Conservation (phyloP, 176 grass and related monocot genomes). For the Oryza australiensis region DNA sequence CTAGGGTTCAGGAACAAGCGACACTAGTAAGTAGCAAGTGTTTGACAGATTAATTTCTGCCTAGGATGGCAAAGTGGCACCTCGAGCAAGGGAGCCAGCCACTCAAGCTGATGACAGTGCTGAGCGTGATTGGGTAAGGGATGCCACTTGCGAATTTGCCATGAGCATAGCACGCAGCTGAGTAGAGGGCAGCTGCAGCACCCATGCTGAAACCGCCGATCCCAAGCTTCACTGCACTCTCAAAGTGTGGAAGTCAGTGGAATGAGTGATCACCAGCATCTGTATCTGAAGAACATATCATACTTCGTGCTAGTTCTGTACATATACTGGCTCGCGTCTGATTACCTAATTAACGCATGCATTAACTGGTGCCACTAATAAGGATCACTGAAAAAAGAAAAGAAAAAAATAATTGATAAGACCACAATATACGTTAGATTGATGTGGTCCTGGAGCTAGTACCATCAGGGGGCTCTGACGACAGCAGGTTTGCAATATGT, state of each 20-base stretch:
- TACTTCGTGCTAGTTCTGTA: not conserved
- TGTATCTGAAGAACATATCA: not conserved
- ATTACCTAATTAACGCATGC: not conserved
- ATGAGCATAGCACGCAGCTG: constrained; percentile 67
- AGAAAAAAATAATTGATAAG: not conserved
- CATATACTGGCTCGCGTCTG: too few species aligned
- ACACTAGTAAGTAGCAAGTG: not conserved
- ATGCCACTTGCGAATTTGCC: constrained; percentile 69
- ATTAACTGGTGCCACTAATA: not conserved
- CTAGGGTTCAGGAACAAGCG: not conserved
- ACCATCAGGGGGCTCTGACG: constrained; percentile 80
- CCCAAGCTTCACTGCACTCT: constrained; percentile 77
- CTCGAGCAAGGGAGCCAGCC: constrained; percentile 98
- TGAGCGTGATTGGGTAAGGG: constrained; percentile 70
- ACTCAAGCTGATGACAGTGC: constrained; percentile 65
- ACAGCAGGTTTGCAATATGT: constrained; percentile 84
- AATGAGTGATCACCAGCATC: not conserved
- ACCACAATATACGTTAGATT: not conserved
- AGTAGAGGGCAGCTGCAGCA: constrained; percentile 55
- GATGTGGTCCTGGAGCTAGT: constrained; percentile 21
- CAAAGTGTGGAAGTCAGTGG: not conserved
- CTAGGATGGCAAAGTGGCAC: constrained; percentile 28
- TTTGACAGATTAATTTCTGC: not conserved
- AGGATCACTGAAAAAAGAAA: not conserved
- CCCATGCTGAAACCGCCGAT: constrained; percentile 95